Evolutionary conservation across 2,329 filamentous ascomycete species (phyloP).

Genomic region (Basipetospora chlamydospora): DNA sequence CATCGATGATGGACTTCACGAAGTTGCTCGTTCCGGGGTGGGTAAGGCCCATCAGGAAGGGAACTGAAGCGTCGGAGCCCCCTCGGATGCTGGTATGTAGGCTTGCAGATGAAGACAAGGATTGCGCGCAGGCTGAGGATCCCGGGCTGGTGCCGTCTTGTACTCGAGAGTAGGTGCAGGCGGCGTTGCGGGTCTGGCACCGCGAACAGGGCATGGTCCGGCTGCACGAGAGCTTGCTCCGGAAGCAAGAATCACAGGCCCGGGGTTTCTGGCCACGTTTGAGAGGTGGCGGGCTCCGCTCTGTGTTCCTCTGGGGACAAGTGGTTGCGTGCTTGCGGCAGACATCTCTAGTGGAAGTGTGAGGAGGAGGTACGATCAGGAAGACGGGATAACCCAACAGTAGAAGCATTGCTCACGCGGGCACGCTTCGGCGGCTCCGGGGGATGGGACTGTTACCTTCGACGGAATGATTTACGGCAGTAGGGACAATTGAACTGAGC

Average conservation of each 20-base stretch:
- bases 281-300: background rate
- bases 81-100: too few species aligned
- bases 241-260: slow-evolving; percentile 3
- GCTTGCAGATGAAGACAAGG: too few species aligned
- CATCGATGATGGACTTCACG: too few species aligned
- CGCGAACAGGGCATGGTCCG: slow-evolving; percentile 1
- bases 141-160: background rate
- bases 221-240: slow-evolving; percentile 3
- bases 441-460: too few species aligned
- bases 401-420: too few species aligned
- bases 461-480: slow-evolving; percentile 2
- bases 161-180: slow-evolving; percentile 1
- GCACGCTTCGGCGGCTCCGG: too few species aligned
- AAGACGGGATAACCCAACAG: too few species aligned
- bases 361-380: background rate
- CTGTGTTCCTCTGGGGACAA: background rate
- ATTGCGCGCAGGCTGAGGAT: too few species aligned
- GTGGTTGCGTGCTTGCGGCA: slow-evolving; percentile 2
- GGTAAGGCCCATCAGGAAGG: background rate
- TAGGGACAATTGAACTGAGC: slow-evolving; percentile 2
- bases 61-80: too few species aligned
- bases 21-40: too few species aligned
- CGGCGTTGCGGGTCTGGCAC: background rate
- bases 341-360: background rate
- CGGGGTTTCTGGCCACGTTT: background rate